phyloP scores from a whole-genome alignment of 495 filamentous ascomycete species.

The Lasiosphaeria miniovina region DNA sequence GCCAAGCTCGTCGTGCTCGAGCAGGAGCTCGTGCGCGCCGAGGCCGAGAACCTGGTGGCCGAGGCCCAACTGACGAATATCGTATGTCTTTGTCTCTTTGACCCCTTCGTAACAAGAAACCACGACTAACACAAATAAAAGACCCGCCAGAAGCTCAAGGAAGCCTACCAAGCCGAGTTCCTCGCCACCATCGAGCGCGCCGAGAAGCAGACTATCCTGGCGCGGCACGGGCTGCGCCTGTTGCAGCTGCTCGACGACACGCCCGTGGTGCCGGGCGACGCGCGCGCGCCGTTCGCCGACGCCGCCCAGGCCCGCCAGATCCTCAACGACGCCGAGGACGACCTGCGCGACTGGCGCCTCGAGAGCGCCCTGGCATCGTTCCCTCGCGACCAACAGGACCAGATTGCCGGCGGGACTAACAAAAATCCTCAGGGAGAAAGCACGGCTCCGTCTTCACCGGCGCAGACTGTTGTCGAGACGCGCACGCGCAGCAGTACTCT shows the following conservation, averaged over 20 bases:
- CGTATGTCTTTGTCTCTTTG: constrained; percentile 44
- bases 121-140: constrained; percentile 29
- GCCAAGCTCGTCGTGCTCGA: constrained; percentile 75
- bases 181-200: constrained; percentile 88
- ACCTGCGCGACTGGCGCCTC: constrained; percentile 70
- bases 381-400: too few relatives aligned
- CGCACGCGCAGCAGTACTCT: neutral
- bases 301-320: constrained; percentile 68
- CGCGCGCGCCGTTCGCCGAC: constrained; percentile 61
- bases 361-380: neutral
- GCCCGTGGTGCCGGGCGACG: constrained; percentile 83
- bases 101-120: constrained; percentile 4
- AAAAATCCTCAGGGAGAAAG: too few relatives aligned
- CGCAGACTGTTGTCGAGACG: too few relatives aligned
- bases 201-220: constrained; percentile 93
- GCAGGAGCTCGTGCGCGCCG: constrained; percentile 92
- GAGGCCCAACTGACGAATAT: constrained; percentile 96
- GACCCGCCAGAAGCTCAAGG: constrained; percentile 90
- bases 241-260: constrained; percentile 88
- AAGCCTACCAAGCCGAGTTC: constrained; percentile 84
- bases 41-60: constrained; percentile 92
- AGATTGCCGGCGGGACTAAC: too few relatives aligned
- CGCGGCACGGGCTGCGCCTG: constrained; percentile 80
- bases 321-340: constrained; percentile 90
- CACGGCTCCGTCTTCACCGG: too few relatives aligned